Conservation (phyloP, 1,284 basidiomycete species). For the Bondarzewia mesenterica region DNA sequence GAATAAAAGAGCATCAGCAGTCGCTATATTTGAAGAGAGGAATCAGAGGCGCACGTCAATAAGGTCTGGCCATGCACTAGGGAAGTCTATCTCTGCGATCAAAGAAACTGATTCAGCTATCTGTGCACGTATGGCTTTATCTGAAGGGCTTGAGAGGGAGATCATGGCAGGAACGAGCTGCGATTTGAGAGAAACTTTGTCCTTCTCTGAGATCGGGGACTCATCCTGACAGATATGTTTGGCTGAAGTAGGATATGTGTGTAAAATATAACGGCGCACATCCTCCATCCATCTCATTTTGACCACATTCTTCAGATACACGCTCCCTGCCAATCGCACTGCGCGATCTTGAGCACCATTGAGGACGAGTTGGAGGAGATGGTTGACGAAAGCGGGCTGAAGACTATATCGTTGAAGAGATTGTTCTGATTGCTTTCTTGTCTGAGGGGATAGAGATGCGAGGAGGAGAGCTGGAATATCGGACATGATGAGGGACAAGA, state of each 20-base stretch:
- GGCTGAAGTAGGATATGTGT: constrained; percentile 4
- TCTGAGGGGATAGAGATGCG: constrained; percentile 66
- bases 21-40: background rate
- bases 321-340: constrained; percentile 72
- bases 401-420: constrained; percentile 57
- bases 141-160: constrained; percentile 54
- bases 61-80: constrained; percentile 75
- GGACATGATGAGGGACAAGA: constrained; percentile 37
- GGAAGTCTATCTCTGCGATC: constrained; percentile 86
- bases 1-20: background rate
- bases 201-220: constrained; percentile 48
- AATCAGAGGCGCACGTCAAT: constrained; percentile 60
- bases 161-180: constrained; percentile 82
- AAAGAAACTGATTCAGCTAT: constrained; percentile 85
- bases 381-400: constrained; percentile 74
- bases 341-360: constrained; percentile 58
- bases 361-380: constrained; percentile 68
- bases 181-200: constrained; percentile 61
- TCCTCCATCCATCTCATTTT: constrained; percentile 77
- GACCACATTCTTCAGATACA: constrained; percentile 86
- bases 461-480: constrained; percentile 60
- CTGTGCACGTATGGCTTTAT: constrained; percentile 70
- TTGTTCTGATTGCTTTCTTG: constrained; percentile 76
- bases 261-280: constrained; percentile 33
- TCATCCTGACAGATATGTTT: constrained; percentile 44